A percentile compares a stretch with the other conserved stretches of the same genome.
Conservation (phyloP, 2,329 filamentous ascomycete genomes). For the Scedosporium minutisporum region DNA sequence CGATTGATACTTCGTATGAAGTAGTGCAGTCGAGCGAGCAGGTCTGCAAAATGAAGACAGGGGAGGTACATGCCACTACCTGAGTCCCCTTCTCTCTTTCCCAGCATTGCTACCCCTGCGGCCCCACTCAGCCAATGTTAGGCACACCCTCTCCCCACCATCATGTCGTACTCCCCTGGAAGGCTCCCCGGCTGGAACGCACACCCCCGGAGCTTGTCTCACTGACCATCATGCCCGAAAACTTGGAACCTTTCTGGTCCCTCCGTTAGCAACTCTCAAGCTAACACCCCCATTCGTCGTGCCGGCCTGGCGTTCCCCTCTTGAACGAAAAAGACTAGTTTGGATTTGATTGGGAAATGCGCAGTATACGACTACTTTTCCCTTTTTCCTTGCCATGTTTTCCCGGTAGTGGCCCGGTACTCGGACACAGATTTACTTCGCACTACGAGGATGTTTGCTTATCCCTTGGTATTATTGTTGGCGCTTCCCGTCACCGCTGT, state of each 20-base stretch:
- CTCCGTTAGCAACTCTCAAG: background rate
- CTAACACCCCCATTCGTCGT: background rate
- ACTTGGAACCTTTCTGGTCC: slow-evolving; percentile 3
- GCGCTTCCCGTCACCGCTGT: slow-evolving; percentile 5
- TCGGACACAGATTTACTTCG: background rate
- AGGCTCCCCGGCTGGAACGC: background rate
- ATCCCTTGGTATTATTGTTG: background rate
- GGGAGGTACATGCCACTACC: background rate
- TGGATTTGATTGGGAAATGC: background rate
- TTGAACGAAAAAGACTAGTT: background rate
- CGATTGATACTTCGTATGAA: background rate
- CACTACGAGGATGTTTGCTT: slow-evolving; percentile 1
- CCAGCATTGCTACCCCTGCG: background rate
- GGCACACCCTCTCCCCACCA: background rate
- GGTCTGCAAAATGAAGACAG: background rate
- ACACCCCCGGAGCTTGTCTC: background rate
- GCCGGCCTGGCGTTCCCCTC: background rate
- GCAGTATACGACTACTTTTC: background rate
- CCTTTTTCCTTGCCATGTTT: background rate
- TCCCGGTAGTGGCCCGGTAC: background rate
- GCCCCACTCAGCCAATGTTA: background rate
- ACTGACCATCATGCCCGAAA: slow-evolving; percentile 1
- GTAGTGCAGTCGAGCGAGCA: background rate
- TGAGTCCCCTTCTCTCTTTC: background rate
- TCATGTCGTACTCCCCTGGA: background rate